Evolutionary conservation across 163 green algal species (phyloP).

Genomic region (Scenedesmus sp.): DNA sequence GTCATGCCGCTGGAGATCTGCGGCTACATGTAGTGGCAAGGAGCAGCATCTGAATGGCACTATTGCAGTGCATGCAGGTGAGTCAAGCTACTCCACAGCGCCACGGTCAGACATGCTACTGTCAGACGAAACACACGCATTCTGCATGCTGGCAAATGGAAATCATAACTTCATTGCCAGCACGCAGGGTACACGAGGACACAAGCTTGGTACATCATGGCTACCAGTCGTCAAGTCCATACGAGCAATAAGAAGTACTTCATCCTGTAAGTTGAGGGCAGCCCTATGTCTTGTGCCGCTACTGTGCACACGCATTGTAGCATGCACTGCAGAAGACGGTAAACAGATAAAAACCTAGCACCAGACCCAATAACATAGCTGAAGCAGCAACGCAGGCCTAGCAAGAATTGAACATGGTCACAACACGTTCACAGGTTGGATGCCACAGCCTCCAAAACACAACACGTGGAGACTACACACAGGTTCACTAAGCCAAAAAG

Average conservation of each 20-base stretch:
- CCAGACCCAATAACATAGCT: background rate
- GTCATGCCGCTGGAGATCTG: background rate
- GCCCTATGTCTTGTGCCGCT: background rate
- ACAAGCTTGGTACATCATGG: background rate
- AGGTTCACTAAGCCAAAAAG: background rate
- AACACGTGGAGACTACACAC: background rate
- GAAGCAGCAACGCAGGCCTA: background rate
- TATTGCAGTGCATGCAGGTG: background rate
- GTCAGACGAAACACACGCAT: background rate
- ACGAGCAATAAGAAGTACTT: background rate
- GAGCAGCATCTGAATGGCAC: background rate
- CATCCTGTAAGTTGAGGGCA: background rate
- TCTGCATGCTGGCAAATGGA: conserved; percentile 4
- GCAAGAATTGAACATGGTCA: background rate
- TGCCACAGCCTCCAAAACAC: background rate
- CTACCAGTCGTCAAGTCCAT: background rate
- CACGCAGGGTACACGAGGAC: background rate
- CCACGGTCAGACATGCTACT: background rate
- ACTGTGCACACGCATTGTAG: background rate
- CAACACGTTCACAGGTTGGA: background rate
- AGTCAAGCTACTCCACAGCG: background rate
- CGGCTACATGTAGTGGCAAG: background rate
- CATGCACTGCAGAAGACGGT: background rate
- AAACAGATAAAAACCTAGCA: background rate
- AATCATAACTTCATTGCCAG: conserved; percentile 4